phyloP scores from a whole-genome alignment of 768 basidiomycete genomes.

The Phanerodontia chrysosporium region DNA sequence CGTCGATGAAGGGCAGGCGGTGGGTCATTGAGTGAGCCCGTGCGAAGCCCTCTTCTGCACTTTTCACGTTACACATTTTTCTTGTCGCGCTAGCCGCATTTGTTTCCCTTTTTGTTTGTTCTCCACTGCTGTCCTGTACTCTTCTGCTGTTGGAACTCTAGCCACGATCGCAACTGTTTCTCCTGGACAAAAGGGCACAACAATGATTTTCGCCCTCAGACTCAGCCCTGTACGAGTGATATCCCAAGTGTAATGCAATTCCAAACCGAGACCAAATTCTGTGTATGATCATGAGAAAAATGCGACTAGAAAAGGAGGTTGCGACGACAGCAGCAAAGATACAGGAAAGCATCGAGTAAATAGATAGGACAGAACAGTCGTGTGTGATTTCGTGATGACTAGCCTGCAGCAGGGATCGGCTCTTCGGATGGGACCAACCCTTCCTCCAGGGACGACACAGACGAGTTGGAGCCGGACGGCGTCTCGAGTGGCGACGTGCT shows the following conservation, averaged over 20 bases:
- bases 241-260: neutral
- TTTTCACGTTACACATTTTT: neutral
- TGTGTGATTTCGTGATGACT: too few species aligned
- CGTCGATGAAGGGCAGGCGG: slow-evolving; percentile 30
- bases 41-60: neutral
- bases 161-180: neutral
- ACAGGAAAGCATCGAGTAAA: slow-evolving; percentile 8
- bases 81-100: neutral
- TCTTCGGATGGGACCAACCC: neutral
- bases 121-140: neutral
- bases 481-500: slow-evolving; percentile 38
- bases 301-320: neutral
- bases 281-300: slow-evolving; percentile 1
- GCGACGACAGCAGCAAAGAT: slow-evolving; percentile 1
- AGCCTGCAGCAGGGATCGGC: too few species aligned
- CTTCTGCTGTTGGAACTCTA: neutral
- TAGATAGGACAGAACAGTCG: too few species aligned
- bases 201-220: too few species aligned
- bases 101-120: slow-evolving; percentile 4
- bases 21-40: slow-evolving; percentile 41
- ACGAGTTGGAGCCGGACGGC: slow-evolving; percentile 15
- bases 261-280: neutral
- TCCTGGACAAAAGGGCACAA: neutral
- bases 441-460: neutral
- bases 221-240: neutral